Base-by-base conservation (phyloP, 768 basidiomycete species). In the Hericium coralloides region DNA sequence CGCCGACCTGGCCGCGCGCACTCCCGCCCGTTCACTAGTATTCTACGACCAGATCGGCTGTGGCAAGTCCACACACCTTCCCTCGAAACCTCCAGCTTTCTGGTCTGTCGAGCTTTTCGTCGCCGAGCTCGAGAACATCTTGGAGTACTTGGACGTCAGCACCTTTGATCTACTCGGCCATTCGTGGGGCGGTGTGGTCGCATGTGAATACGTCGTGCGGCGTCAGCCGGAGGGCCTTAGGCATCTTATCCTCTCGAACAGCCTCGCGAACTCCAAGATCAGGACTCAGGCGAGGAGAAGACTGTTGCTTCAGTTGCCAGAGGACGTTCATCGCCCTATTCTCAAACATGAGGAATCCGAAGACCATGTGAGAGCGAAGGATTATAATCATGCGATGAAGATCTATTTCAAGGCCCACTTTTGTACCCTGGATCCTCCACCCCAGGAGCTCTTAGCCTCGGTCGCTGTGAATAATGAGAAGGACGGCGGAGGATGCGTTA, bases 111-210 rank as follows among this genome's bases (percentile, higher is more conserved):
- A 77, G 5, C 72, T 83, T 12, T 83, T 79, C 69, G 65, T 45
- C 18, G 43, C 43, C 43, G 43, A 45, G 43, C 43, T 45, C 43
- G 43, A 14, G n/a, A 45, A 45, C 78, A 59, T 73, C 73, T 43
- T 83, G 25, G 47, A 58, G 0, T 58, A 75, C 22, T 66, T 83
- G 31, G 69, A 66, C 0, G 70, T 82, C 60, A 62, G 64, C 9
- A 61, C 65, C 10, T 83, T 74, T 63, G 72, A 76, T 60, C 63
- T 82, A 2, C 59, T 73, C 3, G 81, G 82, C 0, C 80, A 83
- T 56, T 80, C 79, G 6, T 82, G 81, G 81, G 82, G 81, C 22
- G 81, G 75, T 0, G 76, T 78, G 60, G 69, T 82, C 14, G 76
- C 67, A 0, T 59, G 69, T 12, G 73, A 78, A 56, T 76, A 74